Base-by-base conservation (phyloP, 306 rosid species). In the Pterocarpus santalinus region DNA sequence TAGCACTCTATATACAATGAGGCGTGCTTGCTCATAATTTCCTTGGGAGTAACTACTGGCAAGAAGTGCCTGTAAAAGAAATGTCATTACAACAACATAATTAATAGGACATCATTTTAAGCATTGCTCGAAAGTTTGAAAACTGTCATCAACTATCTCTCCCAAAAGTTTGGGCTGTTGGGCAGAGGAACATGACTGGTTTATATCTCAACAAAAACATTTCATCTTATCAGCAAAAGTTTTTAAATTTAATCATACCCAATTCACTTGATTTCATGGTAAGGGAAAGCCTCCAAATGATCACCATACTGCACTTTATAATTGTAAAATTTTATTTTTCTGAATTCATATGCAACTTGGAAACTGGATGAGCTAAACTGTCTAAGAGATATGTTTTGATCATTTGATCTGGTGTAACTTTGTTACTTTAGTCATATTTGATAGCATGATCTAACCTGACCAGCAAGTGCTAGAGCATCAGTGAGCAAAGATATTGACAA, bases 381-480 rank as follows among this genome's bases (percentile, higher is more conserved):
- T 56, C 69, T 22, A 36, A 8, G 67, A 62, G 49, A 62, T 68
- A 74, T 66, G 73, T 36, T 64, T 81, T 52, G 63, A 56, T 38
- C 14, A 76, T 44, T 39, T 62, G 34, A 67, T 34, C 61, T 33
- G 9, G 16, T 28, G 43, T 35, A 76, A 65, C 44, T 52, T 76
- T 39, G 80, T 72, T 55, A 34, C 52, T 64, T 47, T 75, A 78
- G 36, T 55, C 66, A 49, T 33, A 35, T 36, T 56, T 47, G 69
- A 65, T 17, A 87, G 65, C 75, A 64, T 15, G 51, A 60, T 79
- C 85, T 69, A 79, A 90, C 98, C 97, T 95, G 98, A 76, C 94
- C 98, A 88, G 99, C 92, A 79, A 95, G 94, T 4, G 99, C 98
- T 73, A 95, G 75, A 49, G 97, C 98, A 90, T 95, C 99, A 15